These are phyloP conservation scores for Hypoxylon sp. DNA, from an alignment of 2,329 filamentous ascomycete genomes.

Conservation along the genomic window DNA sequence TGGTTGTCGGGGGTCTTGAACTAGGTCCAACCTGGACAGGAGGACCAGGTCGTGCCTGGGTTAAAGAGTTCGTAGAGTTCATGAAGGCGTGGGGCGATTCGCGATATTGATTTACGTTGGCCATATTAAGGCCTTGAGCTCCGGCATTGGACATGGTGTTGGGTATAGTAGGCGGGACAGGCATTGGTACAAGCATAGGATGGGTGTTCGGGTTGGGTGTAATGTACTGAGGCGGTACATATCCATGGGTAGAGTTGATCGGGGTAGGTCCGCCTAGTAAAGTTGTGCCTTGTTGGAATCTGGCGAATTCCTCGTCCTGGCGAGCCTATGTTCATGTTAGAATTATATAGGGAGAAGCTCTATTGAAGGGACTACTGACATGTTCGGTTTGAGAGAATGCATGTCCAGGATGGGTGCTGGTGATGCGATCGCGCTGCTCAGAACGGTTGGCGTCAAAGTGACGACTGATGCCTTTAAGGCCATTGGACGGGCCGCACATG, in stretches of 20 bases:
- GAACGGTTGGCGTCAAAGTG: conserved; percentile 78
- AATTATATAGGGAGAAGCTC: neutral
- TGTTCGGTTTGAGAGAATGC: neutral
- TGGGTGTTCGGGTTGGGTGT: neutral
- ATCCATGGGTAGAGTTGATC: neutral
- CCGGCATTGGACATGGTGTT: neutral
- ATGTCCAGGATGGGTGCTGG: neutral
- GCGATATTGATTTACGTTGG: neutral
- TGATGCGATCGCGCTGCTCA: conserved; percentile 76
- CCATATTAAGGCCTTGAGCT: neutral
- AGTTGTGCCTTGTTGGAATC: neutral
- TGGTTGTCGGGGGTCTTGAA: neutral
- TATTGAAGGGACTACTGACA: neutral
- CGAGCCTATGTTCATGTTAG: neutral
- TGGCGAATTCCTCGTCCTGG: neutral
- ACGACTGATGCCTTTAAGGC: conserved; percentile 80
- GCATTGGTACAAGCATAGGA: neutral
- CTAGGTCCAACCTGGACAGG: neutral
- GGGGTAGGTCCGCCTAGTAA: neutral
- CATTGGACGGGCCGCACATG: conserved; percentile 81
- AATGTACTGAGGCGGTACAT: neutral
- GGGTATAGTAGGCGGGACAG: neutral
- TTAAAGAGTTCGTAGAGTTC: neutral
- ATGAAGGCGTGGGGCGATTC: neutral
- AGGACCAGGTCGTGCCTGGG: neutral